Conservation (phyloP, 306 rosid species). For the Medicago arabica region DNA sequence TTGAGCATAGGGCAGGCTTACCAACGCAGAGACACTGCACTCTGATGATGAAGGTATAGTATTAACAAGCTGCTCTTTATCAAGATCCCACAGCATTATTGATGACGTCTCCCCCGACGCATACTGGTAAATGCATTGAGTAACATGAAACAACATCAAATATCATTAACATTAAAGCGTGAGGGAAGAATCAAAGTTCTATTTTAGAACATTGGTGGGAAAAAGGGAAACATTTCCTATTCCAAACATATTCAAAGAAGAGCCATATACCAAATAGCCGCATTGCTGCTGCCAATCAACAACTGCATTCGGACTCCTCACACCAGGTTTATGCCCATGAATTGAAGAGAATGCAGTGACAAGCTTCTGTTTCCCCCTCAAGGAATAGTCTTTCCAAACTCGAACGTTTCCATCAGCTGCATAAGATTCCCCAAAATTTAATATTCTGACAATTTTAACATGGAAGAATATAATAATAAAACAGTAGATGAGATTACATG, state of each 20-base stretch:
- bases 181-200: conserved; percentile 15
- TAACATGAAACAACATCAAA: conserved; percentile 30
- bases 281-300: conserved; percentile 99
- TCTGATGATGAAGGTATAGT: conserved; percentile 81
- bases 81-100: conserved; percentile 89
- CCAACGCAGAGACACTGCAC: conserved; percentile 91
- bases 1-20: conserved; percentile 48
- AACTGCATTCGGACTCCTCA: conserved; percentile 80
- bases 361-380: conserved; percentile 83
- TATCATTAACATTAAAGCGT: conserved; percentile 12
- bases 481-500: conserved; percentile 65
- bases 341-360: conserved; percentile 96
- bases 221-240: conserved; percentile 18
- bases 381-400: conserved; percentile 88
- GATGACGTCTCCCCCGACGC: conserved; percentile 88
- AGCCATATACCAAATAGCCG: conserved; percentile 82
- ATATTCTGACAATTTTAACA: conserved; percentile 7
- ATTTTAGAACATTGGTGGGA: neutral
- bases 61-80: conserved; percentile 83
- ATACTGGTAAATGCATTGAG: conserved; percentile 61
- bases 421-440: conserved; percentile 38
- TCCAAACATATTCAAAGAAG: conserved; percentile 37
- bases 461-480: conserved; percentile 24
- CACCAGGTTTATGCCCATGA: conserved; percentile 89
- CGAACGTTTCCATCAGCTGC: conserved; percentile 91